Evolutionary conservation across 495 filamentous ascomycete species (phyloP).

Genomic region (Parachaetomium inaequale): DNA sequence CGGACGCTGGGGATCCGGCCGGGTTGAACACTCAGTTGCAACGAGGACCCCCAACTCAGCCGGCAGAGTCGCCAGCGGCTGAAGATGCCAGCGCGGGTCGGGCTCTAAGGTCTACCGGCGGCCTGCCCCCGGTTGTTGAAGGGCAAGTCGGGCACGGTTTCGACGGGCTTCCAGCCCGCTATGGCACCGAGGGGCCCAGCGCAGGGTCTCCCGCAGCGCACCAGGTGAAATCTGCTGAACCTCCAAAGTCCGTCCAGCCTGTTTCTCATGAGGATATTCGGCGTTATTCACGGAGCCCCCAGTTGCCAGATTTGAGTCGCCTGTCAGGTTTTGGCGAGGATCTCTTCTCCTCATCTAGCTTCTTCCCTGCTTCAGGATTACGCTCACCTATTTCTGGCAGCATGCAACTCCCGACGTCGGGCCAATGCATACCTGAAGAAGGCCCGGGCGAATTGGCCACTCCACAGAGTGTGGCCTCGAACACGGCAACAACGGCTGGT

Average conservation of each 20-base stretch:
- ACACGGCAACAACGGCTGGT: background rate
- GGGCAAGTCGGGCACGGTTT: conserved; percentile 56
- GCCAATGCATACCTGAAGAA: background rate
- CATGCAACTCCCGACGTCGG: background rate
- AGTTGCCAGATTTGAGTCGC: conserved; percentile 62
- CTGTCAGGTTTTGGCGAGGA: conserved; percentile 61
- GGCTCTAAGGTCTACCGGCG: conserved; percentile 31
- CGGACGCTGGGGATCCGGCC: conserved; percentile 29
- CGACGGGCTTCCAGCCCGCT: conserved; percentile 37
- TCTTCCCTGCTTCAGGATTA: conserved; percentile 12
- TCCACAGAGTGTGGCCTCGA: background rate
- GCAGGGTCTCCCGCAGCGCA: conserved; percentile 12
- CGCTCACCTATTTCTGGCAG: conserved; percentile 13
- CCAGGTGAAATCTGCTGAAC: background rate
- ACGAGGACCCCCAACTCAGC: background rate
- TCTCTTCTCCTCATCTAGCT: conserved; percentile 34
- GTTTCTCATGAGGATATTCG: conserved; percentile 50
- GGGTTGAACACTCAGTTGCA: background rate
- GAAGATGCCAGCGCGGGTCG: conserved; percentile 19
- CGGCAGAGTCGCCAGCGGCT: background rate
- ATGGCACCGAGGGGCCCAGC: conserved; percentile 17
- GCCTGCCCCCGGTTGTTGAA: conserved; percentile 54
- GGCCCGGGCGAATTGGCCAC: background rate
- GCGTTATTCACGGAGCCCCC: conserved; percentile 46
- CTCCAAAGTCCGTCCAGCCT: conserved; percentile 56